Percentiles rank a stretch among this genome's conserved stretches.
phyloP scores from a whole-genome alignment of 1,284 basidiomycete species.

The Pascua sp. region DNA sequence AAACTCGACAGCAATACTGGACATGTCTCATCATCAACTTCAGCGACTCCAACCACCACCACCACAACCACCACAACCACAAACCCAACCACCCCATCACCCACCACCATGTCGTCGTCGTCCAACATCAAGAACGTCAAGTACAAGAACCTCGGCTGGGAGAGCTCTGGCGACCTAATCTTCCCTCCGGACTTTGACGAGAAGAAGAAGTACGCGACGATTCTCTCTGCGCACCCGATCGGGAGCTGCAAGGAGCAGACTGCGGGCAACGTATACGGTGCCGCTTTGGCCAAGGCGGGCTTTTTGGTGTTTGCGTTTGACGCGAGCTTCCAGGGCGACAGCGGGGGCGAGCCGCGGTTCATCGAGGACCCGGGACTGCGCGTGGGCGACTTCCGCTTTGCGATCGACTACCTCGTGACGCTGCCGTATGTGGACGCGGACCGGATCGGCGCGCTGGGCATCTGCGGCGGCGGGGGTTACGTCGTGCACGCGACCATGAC shows the following conservation, averaged over 20 bases:
- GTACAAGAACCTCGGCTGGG: slow-evolving; percentile 3
- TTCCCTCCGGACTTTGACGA: slow-evolving; percentile 7
- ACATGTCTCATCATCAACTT: too few relatives aligned
- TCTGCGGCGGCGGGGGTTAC: slow-evolving; percentile 11
- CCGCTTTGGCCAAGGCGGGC: slow-evolving; percentile 1
- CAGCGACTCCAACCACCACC: too few relatives aligned
- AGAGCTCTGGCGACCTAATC: slow-evolving; percentile 2
- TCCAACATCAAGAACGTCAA: slow-evolving; percentile 2
- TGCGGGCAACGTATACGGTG: slow-evolving; percentile 6
- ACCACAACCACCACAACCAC: not conserved
- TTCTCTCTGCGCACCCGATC: slow-evolving; percentile 6
- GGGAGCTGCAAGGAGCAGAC: slow-evolving; percentile 14
- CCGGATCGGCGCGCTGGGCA: slow-evolving; percentile 6
- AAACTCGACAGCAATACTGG: too few relatives aligned
- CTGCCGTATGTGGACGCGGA: slow-evolving; percentile 8
- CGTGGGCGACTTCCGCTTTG: slow-evolving; percentile 6
- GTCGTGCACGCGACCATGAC: slow-evolving; percentile 4
- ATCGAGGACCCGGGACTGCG: slow-evolving; percentile 9
- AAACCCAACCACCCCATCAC: not conserved
- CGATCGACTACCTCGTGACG: slow-evolving; percentile 9
- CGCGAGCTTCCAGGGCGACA: slow-evolving; percentile 9
- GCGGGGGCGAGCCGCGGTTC: slow-evolving; percentile 2
- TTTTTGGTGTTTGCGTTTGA: slow-evolving; percentile 8
- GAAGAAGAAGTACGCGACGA: slow-evolving; percentile 6
- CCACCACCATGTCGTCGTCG: too few relatives aligned